A percentile compares a stretch with the other conserved stretches of the same genome.
phyloP scores from a whole-genome alignment of 192 early-diverging fungal species.

The Backusella tuberculispora region DNA sequence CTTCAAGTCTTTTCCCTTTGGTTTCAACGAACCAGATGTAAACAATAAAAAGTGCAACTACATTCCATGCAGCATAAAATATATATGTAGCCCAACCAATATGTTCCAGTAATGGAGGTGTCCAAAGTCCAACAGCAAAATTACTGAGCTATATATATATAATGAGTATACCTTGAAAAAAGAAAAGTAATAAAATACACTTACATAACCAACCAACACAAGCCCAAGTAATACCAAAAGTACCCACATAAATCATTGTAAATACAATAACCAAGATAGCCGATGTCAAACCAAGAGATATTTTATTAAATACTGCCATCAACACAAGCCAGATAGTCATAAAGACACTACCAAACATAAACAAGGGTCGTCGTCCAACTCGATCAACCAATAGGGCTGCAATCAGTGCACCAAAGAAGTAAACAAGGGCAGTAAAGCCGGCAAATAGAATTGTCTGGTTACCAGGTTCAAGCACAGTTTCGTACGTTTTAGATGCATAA shows the following conservation, averaged over 20 bases:
- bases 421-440: slow-evolving; percentile 21
- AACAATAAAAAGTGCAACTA: slow-evolving; percentile 14
- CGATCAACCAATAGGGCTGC: slow-evolving; percentile 16
- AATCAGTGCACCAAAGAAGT: slow-evolving; percentile 24
- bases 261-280: slow-evolving; percentile 22
- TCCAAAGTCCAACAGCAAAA: slow-evolving; percentile 25
- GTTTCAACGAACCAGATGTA: slow-evolving; percentile 14
- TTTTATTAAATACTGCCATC: slow-evolving; percentile 30
- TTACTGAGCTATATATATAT: slow-evolving; percentile 30
- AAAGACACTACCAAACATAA: slow-evolving; percentile 28
- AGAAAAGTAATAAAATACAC: too few species aligned
- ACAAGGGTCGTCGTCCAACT: slow-evolving; percentile 29
- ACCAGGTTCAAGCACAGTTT: slow-evolving; percentile 16
- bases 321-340: slow-evolving; percentile 35
- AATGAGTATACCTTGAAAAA: too few species aligned
- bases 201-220: slow-evolving; percentile 24
- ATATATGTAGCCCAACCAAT: slow-evolving; percentile 26
- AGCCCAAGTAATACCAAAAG: slow-evolving; percentile 28
- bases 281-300: slow-evolving; percentile 24
- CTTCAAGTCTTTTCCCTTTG: slow-evolving; percentile 49
- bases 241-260: slow-evolving; percentile 24
- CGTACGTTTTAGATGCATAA: slow-evolving; percentile 34
- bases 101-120: slow-evolving; percentile 4
- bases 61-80: slow-evolving; percentile 26
- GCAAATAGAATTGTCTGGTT: slow-evolving; percentile 1